Evolutionary conservation across 1,284 basidiomycete species (phyloP), one percentile per base, ranked within the genome.

Genomic region (Peniophora sp.): DNA sequence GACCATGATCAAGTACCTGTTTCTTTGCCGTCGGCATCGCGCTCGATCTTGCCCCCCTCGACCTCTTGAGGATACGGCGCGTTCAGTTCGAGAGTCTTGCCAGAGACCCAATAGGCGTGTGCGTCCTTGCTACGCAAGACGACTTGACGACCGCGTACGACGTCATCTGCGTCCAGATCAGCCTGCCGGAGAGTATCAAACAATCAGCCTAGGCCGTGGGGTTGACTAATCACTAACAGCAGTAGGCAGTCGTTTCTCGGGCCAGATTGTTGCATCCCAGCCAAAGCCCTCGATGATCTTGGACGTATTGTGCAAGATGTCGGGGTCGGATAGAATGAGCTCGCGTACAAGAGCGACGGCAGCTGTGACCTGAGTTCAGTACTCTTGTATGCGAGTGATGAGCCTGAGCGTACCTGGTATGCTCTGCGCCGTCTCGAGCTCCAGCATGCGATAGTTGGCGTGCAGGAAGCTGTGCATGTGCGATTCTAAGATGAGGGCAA

Each of bases 211-310:
- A n/a, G n/a, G n/a, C 48, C 42, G 20, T 11, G 14, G 24, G 24
- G 42, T 49, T 35, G 22, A 15, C 14, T 14, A 51, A 51, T 17
- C n/a, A n/a, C n/a, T n/a, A n/a, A 92, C 89, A 53, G 85, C 82
- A 37, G 78, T 85, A 12, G 94, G 93, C 74, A 87, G 92, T 36
- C 72, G 68, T 47, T 76, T 69, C 20, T 68, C 69, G 1, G 78
- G 68, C 86, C 85, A 88, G 47, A 74, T 68, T 10, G 91, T 96
- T 65, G 97, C 92, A 65, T 97, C 92, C 92, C 93, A 97, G 3
- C 92, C 93, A 64, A 88, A 83, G 1, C 92, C 92, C 53, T 85
- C 77, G 35, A 96, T 76, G 67, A 84, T 84, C 50, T 76, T 78
- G 12, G 78, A 74, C 27, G 69, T 74, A 57, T 85, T 73, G 41